These are phyloP conservation scores for Tagetes patula DNA, from an alignment of 129 eudicot genomes.

Conservation along the genomic window DNA sequence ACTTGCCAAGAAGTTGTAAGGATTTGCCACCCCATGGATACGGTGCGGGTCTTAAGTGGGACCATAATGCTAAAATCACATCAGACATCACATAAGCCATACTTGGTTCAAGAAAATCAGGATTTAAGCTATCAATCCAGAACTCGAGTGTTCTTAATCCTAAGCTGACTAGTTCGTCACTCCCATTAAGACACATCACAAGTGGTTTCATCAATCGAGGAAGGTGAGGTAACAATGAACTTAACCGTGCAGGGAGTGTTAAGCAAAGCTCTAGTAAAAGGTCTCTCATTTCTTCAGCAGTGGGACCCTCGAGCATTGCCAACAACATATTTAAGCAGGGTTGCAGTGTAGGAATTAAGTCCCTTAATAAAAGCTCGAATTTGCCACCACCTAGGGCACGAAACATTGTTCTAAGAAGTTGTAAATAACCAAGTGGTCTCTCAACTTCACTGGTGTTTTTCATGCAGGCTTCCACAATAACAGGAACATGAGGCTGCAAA, in stretches of 20 bases:
- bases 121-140: conserved; percentile 98
- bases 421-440: conserved; percentile 86
- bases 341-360: conserved; percentile 62
- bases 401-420: conserved; percentile 94
- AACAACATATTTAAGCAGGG: conserved; percentile 88
- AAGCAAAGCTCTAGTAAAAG: conserved; percentile 88
- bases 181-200: conserved; percentile 89
- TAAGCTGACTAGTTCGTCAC: conserved; percentile 80
- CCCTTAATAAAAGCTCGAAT: conserved; percentile 84
- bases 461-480: conserved; percentile 96
- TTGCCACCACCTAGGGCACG: conserved; percentile 95
- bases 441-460: conserved; percentile 87
- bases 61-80: conserved; percentile 91
- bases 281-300: conserved; percentile 90
- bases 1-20: conserved; percentile 88
- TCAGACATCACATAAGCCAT: conserved; percentile 99
- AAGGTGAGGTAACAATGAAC: conserved; percentile 88
- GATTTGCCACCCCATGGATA: conserved; percentile 97
- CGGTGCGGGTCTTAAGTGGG: conserved; percentile 94
- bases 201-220: conserved; percentile 98
- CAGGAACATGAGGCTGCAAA: conserved; percentile 90
- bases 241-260: conserved; percentile 89
- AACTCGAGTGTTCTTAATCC: conserved; percentile 94
- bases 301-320: conserved; percentile 98
- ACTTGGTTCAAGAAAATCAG: conserved; percentile 98